Evolutionary conservation across 2,329 filamentous ascomycete species (phyloP), one percentile per base, ranked within the genome.

Genomic region (Hypoxylon sp.): DNA sequence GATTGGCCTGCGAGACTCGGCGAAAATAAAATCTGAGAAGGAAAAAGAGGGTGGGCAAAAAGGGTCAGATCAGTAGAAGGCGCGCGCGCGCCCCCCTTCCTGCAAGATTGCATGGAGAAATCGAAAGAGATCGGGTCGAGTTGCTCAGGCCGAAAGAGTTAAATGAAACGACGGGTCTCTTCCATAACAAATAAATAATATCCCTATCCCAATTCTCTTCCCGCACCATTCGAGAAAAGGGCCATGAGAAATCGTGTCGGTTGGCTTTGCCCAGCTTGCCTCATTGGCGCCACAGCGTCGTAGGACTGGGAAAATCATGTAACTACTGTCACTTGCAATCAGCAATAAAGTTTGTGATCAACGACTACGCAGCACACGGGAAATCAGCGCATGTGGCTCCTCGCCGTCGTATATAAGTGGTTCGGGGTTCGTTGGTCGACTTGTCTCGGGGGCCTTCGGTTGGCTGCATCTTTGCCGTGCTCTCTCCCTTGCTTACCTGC

Each of bases 51-150:
- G n/a, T n/a, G n/a, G n/a, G n/a, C n/a, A n/a, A n/a, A n/a, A 36
- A 42, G 22, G 46, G 58, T 61, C 42, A 64, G 54, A 64, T 60
- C 48, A 61, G n/a, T 33, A 26, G 50, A 56, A 58, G 16, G 55
- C 54, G 56, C 62, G 50, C 50, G 51, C 58, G 55, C 54, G 56
- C 62, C 45, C 50, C 55, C 58, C 57, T 30, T 67, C 62, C 67
- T 69, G 67, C 67, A 67, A 69, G 64, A 67, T 69, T 67, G 67
- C 67, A 69, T 69, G 64, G 67, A 67, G 67, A 63, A 59, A 65
- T 67, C 53, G 62, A 56, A n/a, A n/a, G 60, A 67, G 64, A 69
- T 69, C 67, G 67, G 67, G 64, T 69, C 67, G 54, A 69, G 67
- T 69, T 69, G 67, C 67, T 69, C 67, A 69, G 61, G 42, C 50